Evolutionary conservation across 495 filamentous ascomycete genomes (phyloP), one percentile per base, ranked within the genome.

Genomic region (Xanthoparmelia taractica): DNA sequence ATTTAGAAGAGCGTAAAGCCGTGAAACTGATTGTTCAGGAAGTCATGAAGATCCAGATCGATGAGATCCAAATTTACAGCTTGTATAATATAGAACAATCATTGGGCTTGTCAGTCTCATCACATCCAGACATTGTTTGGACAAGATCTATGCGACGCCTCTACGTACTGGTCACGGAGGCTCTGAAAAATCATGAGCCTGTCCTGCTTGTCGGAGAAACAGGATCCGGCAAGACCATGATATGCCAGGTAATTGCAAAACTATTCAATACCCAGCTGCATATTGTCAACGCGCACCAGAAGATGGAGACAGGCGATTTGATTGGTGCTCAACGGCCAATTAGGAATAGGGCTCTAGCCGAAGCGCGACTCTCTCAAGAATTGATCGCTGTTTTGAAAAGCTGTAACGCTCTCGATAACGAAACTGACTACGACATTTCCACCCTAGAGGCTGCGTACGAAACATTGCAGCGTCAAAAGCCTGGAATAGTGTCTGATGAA

Each of bases 201-300:
- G 87, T 97, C 18, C 77, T 99, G 48, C 78, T 99, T 13, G 90
- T 99, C 45, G 95, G 95, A 64, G 95, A 97, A 69, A 99, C 95
- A 52, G 95, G 95, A 2, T 96, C 92, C 68, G 95, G 95, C 36
- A 99, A 99, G 76, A 99, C 95, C 1, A 96, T 91, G 11, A 88
- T 97, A 25, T 96, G 91, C 66, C 95, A 99, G 73, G 82, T 95
- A 65, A 82, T 99, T 57, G 90, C 95, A 7, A 85, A 93, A 64
- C 84, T 88, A 25, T 82, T 89, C 69, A 78, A 79, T 34, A 89
- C 86, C 66, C 76, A 87, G 64, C 74, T 99, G 54, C 83, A 90
- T 66, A 95, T 92, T 68, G 86, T 97, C 68, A 99, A 97, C 75
- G 95, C 95, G 12, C 95, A 99, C 72, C 91, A 96, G 67, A 99